Percentiles rank a stretch among this genome's conserved stretches.
Evolutionary conservation across 2,329 filamentous ascomycete genomes (phyloP).

Genomic region (Coleophoma crateriformis): DNA sequence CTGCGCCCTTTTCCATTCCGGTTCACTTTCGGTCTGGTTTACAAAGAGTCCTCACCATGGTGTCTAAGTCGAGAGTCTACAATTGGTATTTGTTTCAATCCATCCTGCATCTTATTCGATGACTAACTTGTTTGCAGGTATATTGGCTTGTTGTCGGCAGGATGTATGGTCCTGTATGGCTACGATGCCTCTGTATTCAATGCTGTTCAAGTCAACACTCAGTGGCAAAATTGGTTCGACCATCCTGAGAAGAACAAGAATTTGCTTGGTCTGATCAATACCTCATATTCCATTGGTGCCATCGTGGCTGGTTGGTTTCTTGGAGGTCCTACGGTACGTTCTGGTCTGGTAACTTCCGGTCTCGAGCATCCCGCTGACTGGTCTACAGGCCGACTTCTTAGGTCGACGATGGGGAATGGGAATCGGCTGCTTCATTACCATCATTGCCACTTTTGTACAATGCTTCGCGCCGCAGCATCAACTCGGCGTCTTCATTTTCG

Average conservation of each 20-base stretch:
- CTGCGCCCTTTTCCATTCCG: too few species aligned
- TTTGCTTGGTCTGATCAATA: conserved; percentile 55
- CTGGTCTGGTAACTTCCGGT: too few species aligned
- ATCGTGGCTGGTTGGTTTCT: conserved; percentile 67
- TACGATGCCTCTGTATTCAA: conserved; percentile 73
- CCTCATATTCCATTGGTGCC: conserved; percentile 65
- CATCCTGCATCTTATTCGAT: too few species aligned
- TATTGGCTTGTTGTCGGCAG: conserved; percentile 14
- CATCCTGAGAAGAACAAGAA: conserved; percentile 24
- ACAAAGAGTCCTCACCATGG: conserved; percentile 13
- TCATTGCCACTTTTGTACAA: conserved; percentile 65
- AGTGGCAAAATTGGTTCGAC: conserved; percentile 62
- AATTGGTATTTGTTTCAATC: conserved; percentile 2
- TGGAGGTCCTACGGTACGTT: conserved; percentile 45
- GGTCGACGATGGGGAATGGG: conserved; percentile 62
- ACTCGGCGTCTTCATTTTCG: conserved; percentile 62
- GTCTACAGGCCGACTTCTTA: conserved; percentile 42
- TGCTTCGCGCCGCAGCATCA: conserved; percentile 55
- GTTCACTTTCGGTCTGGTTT: not conserved
- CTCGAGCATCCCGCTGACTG: not conserved
- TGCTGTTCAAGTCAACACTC: conserved; percentile 59
- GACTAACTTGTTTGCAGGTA: conserved; percentile 9
- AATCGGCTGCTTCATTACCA: conserved; percentile 58
- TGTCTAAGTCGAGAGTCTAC: conserved; percentile 9
- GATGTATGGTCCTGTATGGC: conserved; percentile 57